Conservation (phyloP, 805 yeast genomes). For the Trichomonascus vanleenenianus region DNA sequence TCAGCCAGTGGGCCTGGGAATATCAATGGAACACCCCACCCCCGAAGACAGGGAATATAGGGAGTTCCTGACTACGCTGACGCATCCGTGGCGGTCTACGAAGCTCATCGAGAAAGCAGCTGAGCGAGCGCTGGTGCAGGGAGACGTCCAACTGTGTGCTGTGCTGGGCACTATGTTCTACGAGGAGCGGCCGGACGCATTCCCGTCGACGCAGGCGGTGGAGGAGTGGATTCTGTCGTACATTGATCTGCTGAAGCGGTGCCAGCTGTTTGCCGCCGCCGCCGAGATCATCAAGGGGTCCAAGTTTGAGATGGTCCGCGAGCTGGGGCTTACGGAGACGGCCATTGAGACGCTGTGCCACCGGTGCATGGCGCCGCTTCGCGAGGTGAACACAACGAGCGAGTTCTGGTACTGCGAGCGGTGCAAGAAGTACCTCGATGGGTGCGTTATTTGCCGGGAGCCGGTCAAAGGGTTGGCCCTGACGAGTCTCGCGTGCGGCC, state of each 20-base stretch:
- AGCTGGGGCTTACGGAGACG: constrained; percentile 24
- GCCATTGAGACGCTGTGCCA: constrained; percentile 42
- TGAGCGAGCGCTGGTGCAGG: constrained; percentile 50
- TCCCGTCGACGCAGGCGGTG: constrained; percentile 25
- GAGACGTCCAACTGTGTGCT: constrained; percentile 56
- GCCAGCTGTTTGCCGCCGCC: constrained; percentile 48
- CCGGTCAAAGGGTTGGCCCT: constrained; percentile 68
- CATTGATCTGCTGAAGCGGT: constrained; percentile 44
- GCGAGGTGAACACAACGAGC: constrained; percentile 21
- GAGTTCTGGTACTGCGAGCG: constrained; percentile 84
- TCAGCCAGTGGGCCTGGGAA: neutral
- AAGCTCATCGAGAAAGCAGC: constrained; percentile 43
- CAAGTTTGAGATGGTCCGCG: constrained; percentile 26
- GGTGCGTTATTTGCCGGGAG: constrained; percentile 72
- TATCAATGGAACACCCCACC: neutral
- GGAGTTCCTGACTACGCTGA: constrained; percentile 11
- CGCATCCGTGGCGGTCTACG: constrained; percentile 51
- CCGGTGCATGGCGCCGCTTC: constrained; percentile 26
- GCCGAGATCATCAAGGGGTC: constrained; percentile 45
- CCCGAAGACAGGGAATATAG: neutral
- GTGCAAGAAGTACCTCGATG: constrained; percentile 52
- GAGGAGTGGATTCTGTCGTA: constrained; percentile 53
- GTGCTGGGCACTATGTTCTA: constrained; percentile 50
- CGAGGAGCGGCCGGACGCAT: constrained; percentile 30
- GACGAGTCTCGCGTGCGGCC: constrained; percentile 67